phyloP scores from a whole-genome alignment of 179 eudicot genomes.

The Sideroxylon spinosum region DNA sequence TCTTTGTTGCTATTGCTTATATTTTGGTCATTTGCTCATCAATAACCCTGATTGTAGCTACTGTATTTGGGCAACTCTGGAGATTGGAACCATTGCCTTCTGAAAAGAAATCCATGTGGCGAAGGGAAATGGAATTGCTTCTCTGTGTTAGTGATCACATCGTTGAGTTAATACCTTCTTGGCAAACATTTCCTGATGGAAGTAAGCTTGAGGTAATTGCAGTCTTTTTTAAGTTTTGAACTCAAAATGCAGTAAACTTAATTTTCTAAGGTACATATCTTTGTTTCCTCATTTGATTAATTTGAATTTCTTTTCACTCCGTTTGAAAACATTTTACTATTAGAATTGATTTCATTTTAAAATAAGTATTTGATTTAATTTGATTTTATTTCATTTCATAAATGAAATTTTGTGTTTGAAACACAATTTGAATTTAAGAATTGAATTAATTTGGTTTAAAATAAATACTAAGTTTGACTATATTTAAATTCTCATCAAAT shows the following conservation, averaged over 20 bases:
- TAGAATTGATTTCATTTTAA: too few species aligned
- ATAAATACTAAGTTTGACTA: too few species aligned
- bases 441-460: too few species aligned
- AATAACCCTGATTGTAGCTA: slow-evolving; percentile 35
- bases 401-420: too few species aligned
- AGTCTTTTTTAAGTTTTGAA: neutral
- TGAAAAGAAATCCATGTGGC: slow-evolving; percentile 85
- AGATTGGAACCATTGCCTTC: slow-evolving; percentile 73
- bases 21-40: neutral
- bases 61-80: slow-evolving; percentile 77
- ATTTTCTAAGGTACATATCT: neutral
- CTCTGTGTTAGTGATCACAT: slow-evolving; percentile 75
- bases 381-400: too few species aligned
- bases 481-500: too few species aligned
- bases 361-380: too few species aligned
- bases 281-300: neutral
- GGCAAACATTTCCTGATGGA: slow-evolving; percentile 56
- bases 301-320: neutral
- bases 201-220: slow-evolving; percentile 51
- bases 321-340: too few species aligned
- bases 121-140: slow-evolving; percentile 88
- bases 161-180: slow-evolving; percentile 58
- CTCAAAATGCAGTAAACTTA: neutral
- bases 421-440: too few species aligned
- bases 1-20: neutral